Evolutionary conservation across 805 yeast species (phyloP), one percentile per base, ranked within the genome.

Genomic region (Priceomyces medius): DNA sequence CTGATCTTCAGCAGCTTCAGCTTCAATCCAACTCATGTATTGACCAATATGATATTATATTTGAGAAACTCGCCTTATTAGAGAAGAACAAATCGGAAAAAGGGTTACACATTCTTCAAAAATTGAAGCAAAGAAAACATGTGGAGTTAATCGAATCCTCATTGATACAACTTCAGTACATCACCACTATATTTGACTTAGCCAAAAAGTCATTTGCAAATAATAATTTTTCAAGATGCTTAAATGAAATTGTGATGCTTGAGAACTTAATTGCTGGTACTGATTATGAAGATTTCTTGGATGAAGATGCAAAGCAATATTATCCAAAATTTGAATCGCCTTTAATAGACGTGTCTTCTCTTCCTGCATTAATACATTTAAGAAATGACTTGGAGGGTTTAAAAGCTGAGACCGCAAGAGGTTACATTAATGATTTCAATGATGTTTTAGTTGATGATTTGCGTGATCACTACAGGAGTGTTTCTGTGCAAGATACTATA

Each of bases 1-100:
- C 82, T 40, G 95, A 88, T 47, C 75, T 93, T 42, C 81, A 81
- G 51, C 71, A 68, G 6, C 80, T 90, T 26, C 77, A 81, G 36
- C 55, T 61, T 2, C 77, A 76, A 46, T 78, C 90, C 2, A 63
- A 68, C 9, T 57, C 59, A 9, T 75, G 89, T 18, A 66, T 83
- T 0, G 56, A 59, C 4, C 66, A 73, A 29, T 67, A 83, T 36
- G 58, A 72, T 23, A 53, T 57, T 0, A 62, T 90, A n/a, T 66
- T 71, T 27, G 43, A 53, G 0, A 71, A 76, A 13, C 57, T 89
- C 3, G 58, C 64, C 2, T 43, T 49, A 1, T 58, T 82, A 9
- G 82, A 83, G 39, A 52, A 59, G 17, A 64, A 71, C 7, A 79
- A 79, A 44, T 74, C 84, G 2, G 58, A 61, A 13, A 61, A 63